Base-by-base conservation (phyloP, 2,329 filamentous ascomycete species). In the Colletotrichum horii region DNA sequence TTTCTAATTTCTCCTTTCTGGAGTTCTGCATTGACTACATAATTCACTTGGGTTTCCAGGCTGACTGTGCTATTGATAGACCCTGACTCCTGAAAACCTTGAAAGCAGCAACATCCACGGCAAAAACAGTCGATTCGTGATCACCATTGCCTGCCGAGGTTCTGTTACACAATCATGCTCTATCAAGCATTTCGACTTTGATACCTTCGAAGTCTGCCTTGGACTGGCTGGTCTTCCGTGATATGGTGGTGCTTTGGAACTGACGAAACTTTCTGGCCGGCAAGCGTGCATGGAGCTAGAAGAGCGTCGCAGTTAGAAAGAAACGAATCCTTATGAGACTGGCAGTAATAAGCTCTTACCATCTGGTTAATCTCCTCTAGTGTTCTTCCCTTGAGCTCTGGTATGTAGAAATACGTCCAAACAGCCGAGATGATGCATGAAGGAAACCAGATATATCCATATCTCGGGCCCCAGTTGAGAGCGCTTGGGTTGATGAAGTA, bases 361-460 rank as follows among this genome's bases (percentile, higher is more conserved):
- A 61, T 61, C 12, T 61, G 58, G 6, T 61, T 34, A 5, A 61
- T 61, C 1, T 34, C 58, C 8, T 61, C 58, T 0, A 61, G 32
- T 8, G 58, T 61, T n/a, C 58, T 30, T 0, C 58, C 87, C 79
- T 88, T 86, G 8, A 86, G 85, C 76, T 89, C 87, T 0, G 88
- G 88, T 0, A 89, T 78, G 79, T 83, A 89, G 79, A 56, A 67
- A 19, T 55, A 56, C 14, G 65, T 48, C 65, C 65, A 67, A 24
- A 67, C 19, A 34, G 65, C 88, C 85, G 76, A 87, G 62, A 82
- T 28, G 30, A 81, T 61, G 32, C 78, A 79, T 24, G 79, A 81
- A 9, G 81, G 82, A 64, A 81, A 86, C 88, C 88, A 91, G 75
- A 90, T 89, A 71, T 87, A 90, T 3, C 88, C 85, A 76, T 90